Evolutionary conservation across 2,329 filamentous ascomycete species (phyloP).

Genomic region (Ampelomyces quisqualis): DNA sequence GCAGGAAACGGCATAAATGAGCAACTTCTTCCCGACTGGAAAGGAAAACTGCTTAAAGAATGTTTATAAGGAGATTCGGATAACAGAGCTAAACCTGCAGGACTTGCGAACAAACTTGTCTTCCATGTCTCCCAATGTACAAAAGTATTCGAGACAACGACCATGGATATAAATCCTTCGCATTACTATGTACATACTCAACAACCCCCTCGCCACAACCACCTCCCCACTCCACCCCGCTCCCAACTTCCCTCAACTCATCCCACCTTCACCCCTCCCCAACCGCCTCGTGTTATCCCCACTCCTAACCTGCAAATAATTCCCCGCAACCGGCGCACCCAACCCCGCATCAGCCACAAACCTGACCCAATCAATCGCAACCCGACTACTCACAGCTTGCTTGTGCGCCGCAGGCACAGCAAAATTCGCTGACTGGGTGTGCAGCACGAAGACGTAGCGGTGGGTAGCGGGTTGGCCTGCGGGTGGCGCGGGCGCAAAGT

Average conservation of each 20-base stretch:
- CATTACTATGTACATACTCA: no score
- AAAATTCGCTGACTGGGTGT: conserved; percentile 32
- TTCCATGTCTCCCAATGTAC: no score
- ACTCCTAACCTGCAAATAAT: conserved; percentile 29
- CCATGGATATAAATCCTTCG: no score
- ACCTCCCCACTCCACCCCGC: neutral
- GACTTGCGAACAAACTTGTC: no score
- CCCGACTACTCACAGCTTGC: conserved; percentile 18
- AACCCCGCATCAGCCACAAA: conserved; percentile 27
- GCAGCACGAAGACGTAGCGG: conserved; percentile 36
- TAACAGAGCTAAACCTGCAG: no score
- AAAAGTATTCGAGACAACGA: no score
- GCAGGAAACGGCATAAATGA: no score
- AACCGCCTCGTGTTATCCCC: conserved; percentile 28
- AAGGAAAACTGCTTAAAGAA: no score
- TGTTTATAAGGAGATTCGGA: no score
- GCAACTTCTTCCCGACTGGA: no score
- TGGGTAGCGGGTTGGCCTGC: conserved; percentile 33
- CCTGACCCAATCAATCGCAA: conserved; percentile 24
- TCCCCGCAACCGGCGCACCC: conserved; percentile 20
- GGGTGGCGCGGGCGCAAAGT: conserved; percentile 35
- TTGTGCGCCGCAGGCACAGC: conserved; percentile 24
- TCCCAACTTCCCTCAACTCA: neutral
- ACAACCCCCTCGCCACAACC: no score
- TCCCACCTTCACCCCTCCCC: neutral